Percentiles rank a stretch among this genome's conserved stretches.
Evolutionary conservation across 2,329 filamentous ascomycete species (phyloP).

Genomic region (Claviceps sp.): DNA sequence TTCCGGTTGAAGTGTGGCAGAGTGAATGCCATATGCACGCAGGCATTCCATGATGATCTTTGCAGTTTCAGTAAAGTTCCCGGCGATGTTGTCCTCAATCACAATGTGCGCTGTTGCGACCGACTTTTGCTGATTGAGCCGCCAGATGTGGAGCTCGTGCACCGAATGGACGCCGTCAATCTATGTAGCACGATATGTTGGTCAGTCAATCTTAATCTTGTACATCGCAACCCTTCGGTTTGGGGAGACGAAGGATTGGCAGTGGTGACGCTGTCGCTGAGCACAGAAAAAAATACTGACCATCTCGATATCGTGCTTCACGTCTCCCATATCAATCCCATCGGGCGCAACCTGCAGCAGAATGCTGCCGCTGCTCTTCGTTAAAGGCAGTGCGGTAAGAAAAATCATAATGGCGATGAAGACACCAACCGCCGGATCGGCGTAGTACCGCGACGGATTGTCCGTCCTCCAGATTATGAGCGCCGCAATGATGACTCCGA

Average conservation of each 20-base stretch:
- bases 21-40: constrained; percentile 61
- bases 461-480: constrained; percentile 53
- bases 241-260: neutral
- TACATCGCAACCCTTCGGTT: neutral
- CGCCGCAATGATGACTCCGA: constrained; percentile 59
- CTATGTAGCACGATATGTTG: constrained; percentile 19
- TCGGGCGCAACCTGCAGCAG: constrained; percentile 52
- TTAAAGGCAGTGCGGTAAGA: constrained; percentile 46
- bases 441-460: constrained; percentile 49
- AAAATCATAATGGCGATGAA: constrained; percentile 64
- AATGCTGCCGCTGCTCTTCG: constrained; percentile 49
- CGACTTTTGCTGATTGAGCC: constrained; percentile 54
- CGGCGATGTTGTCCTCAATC: constrained; percentile 41
- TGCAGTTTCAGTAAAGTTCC: constrained; percentile 45
- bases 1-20: constrained; percentile 58
- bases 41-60: constrained; percentile 54
- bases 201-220: neutral
- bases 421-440: constrained; percentile 55
- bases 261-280: no score
- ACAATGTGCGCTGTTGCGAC: constrained; percentile 59
- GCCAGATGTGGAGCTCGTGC: constrained; percentile 64
- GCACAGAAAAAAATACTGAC: constrained; percentile 20
- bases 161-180: constrained; percentile 53
- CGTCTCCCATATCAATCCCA: constrained; percentile 45
- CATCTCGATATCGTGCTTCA: constrained; percentile 56